These are phyloP conservation scores for Ascochyta fabae DNA, from an alignment of 2,329 filamentous ascomycete genomes.

Conservation along the genomic window DNA sequence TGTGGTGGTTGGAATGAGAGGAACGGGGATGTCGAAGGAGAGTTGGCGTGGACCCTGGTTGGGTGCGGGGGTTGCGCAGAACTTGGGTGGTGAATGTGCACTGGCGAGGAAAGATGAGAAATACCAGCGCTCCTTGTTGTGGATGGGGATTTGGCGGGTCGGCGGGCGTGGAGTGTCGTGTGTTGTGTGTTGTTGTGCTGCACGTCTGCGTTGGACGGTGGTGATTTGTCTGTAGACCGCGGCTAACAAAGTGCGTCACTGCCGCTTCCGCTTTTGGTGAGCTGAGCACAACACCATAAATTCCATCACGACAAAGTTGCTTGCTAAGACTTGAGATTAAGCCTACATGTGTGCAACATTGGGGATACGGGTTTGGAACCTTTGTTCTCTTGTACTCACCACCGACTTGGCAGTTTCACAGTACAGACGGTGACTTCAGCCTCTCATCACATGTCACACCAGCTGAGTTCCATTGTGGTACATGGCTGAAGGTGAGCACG, in stretches of 20 bases:
- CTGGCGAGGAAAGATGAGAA: background rate
- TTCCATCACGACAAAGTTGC: background rate
- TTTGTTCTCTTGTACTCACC: background rate
- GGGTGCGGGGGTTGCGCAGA: background rate
- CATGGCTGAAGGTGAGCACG: background rate
- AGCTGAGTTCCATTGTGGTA: background rate
- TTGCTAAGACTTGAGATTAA: background rate
- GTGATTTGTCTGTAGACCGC: slow-evolving; percentile 37
- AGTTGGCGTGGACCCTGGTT: slow-evolving; percentile 1
- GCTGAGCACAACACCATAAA: slow-evolving; percentile 9
- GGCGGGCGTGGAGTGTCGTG: background rate
- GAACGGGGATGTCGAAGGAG: slow-evolving; percentile 64
- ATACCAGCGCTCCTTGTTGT: background rate
- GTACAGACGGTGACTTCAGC: background rate
- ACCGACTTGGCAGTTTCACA: background rate
- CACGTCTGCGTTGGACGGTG: slow-evolving; percentile 45
- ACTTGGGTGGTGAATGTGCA: background rate
- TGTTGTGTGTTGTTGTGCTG: slow-evolving; percentile 16
- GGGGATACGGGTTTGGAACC: background rate
- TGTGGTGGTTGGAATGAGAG: slow-evolving; percentile 42
- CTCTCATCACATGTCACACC: background rate
- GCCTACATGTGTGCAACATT: background rate
- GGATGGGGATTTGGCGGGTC: background rate
- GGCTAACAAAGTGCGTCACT: slow-evolving; percentile 16
- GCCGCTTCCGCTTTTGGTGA: slow-evolving; percentile 10